Conservation (phyloP, 192 early-diverging fungal genomes). For the Linderina pennispora region DNA sequence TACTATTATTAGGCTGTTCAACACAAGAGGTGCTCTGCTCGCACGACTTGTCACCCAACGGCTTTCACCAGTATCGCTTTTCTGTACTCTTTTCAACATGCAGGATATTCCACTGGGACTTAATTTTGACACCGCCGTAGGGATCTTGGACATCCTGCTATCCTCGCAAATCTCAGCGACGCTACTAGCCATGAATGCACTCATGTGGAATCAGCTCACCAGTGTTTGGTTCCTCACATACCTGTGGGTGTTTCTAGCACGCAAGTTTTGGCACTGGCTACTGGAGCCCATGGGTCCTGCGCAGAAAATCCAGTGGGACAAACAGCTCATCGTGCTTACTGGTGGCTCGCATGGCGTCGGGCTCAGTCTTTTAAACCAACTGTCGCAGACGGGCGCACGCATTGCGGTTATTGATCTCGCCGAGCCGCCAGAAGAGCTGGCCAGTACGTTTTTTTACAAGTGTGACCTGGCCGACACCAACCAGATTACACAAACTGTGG, state of each 20-base stretch:
- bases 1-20: no score
- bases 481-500: slow-evolving; percentile 8
- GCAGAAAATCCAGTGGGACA: slow-evolving; percentile 17
- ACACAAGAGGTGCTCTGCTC: no score
- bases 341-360: slow-evolving; percentile 42
- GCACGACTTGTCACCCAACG: no score
- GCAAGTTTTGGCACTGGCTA: neutral
- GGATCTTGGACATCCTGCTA: neutral
- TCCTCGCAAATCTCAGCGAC: slow-evolving; percentile 7
- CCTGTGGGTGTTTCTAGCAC: slow-evolving; percentile 4
- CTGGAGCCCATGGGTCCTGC: neutral
- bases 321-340: slow-evolving; percentile 30
- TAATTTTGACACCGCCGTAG: slow-evolving; percentile 27
- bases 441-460: slow-evolving; percentile 15
- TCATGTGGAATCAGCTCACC: neutral
- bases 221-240: slow-evolving; percentile 11
- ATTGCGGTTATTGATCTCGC: slow-evolving; percentile 31
- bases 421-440: no score
- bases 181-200: slow-evolving; percentile 4
- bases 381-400: slow-evolving; percentile 7
- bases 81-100: no score
- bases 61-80: no score
- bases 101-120: slow-evolving; percentile 9
- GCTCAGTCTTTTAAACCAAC: slow-evolving; percentile 13
- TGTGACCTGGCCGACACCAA: slow-evolving; percentile 25